These are phyloP conservation scores for Trypanosoma theileri DNA, from an alignment of 208 protist species.

Conservation along the genomic window DNA sequence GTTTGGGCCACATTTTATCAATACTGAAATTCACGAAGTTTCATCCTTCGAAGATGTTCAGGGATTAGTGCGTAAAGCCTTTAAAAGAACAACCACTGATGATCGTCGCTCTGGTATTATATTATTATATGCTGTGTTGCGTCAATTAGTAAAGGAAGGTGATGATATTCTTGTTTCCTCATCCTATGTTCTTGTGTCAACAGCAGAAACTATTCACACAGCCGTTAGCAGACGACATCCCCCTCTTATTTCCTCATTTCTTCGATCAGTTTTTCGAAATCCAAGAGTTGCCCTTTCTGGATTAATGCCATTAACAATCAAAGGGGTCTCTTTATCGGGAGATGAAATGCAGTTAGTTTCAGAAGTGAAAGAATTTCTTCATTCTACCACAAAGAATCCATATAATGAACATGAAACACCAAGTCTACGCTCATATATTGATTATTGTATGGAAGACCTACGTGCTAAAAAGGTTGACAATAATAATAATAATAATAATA, in stretches of 20 bases:
- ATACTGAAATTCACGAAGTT: conserved; percentile 21
- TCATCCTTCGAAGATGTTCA: conserved; percentile 7
- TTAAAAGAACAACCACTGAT: conserved; percentile 1
- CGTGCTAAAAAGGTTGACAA: too few relatives aligned
- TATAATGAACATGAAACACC: neutral
- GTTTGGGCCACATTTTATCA: conserved; percentile 26
- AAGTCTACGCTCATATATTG: conserved; percentile 3
- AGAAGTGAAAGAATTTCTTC: conserved; percentile 18
- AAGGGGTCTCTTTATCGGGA: neutral
- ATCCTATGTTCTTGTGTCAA: conserved; percentile 22
- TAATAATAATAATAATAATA: neutral
- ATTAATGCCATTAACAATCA: conserved; percentile 16
- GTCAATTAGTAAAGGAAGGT: neutral
- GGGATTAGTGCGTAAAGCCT: neutral
- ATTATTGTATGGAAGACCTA: neutral
- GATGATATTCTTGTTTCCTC: conserved; percentile 49
- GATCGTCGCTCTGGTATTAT: neutral
- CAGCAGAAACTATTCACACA: conserved; percentile 27
- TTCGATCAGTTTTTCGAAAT: conserved; percentile 29
- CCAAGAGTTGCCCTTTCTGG: conserved; percentile 25
- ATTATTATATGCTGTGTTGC: conserved; percentile 2
- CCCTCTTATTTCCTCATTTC: conserved; percentile 29
- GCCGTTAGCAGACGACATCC: conserved; percentile 20
- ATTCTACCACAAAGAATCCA: conserved; percentile 7
- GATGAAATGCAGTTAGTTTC: conserved; percentile 24